Evolutionary conservation across 2,329 filamentous ascomycete species (phyloP).

Genomic region (Cladorrhinum sp.): DNA sequence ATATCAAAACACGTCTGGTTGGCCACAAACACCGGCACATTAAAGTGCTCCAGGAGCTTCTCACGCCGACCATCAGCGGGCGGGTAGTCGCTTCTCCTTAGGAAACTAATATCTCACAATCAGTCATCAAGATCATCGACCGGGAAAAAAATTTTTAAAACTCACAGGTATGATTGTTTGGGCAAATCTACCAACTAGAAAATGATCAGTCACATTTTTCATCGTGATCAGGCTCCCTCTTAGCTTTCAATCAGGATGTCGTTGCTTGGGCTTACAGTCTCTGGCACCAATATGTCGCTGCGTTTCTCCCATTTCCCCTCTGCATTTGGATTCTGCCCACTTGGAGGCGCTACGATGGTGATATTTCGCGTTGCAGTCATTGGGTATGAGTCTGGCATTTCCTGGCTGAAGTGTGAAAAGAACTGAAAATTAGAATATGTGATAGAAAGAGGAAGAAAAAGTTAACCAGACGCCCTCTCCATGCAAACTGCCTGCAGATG

Average conservation of each 20-base stretch:
- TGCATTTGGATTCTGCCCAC: neutral
- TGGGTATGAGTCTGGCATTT: neutral
- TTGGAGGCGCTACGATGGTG: neutral
- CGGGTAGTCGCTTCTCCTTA: constrained; percentile 17
- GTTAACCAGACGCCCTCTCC: neutral
- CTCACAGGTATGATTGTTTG: neutral
- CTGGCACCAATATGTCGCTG: neutral
- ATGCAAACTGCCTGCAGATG: neutral
- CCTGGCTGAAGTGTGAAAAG: neutral
- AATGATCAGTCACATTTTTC: neutral
- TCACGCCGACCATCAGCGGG: constrained; percentile 12
- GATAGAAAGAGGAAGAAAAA: neutral
- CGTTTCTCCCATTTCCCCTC: neutral
- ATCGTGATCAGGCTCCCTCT: neutral
- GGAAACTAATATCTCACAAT: constrained; percentile 15
- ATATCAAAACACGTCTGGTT: constrained; percentile 22
- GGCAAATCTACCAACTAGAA: neutral
- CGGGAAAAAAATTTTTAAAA: neutral
- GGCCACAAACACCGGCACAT: constrained; percentile 20
- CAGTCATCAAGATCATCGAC: neutral
- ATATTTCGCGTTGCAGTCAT: neutral
- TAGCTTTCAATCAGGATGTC: neutral
- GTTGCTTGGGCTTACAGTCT: neutral
- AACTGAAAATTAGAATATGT: neutral
- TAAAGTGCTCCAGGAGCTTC: constrained; percentile 18